Conservation (phyloP, 2,329 filamentous ascomycete genomes). For the Stagonosporopsis chrysanthemi region DNA sequence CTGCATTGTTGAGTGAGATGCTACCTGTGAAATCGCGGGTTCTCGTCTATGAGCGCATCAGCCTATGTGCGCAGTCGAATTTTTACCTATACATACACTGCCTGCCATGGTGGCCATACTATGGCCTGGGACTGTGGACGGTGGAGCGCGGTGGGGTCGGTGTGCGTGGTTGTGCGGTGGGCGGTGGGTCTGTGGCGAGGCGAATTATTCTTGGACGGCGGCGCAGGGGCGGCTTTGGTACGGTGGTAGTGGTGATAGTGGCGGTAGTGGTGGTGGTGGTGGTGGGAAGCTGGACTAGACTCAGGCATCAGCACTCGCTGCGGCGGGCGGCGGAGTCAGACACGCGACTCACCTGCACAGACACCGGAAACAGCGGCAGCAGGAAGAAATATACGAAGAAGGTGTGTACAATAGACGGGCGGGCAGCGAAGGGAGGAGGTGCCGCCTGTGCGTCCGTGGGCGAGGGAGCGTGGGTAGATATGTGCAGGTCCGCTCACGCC, state of each 20-base stretch:
- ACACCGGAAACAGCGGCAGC: constrained; percentile 20
- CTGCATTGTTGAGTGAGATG: constrained; percentile 40
- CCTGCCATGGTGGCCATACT: constrained; percentile 42
- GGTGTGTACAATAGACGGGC: constrained; percentile 38
- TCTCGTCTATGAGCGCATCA: constrained; percentile 31
- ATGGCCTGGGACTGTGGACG: constrained; percentile 26
- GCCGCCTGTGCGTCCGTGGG: constrained; percentile 22
- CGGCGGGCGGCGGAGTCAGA: constrained; percentile 22
- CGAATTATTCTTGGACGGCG: background rate
- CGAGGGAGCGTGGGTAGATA: constrained; percentile 39
- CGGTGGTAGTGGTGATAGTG: constrained; percentile 1
- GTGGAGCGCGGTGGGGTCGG: constrained; percentile 28
- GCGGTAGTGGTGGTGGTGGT: constrained; percentile 13
- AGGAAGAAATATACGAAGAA: constrained; percentile 32
- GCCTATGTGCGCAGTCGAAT: constrained; percentile 5
- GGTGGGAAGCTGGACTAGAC: constrained; percentile 36
- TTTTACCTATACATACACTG: constrained; percentile 36
- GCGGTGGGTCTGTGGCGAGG: constrained; percentile 4
- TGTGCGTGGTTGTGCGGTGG: background rate
- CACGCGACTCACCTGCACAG: constrained; percentile 26
- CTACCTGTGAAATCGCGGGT: constrained; percentile 41
- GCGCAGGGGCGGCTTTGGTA: constrained; percentile 9
- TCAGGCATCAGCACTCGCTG: constrained; percentile 47
- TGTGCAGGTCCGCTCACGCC: constrained; percentile 36
- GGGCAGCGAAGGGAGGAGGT: constrained; percentile 36